Base-by-base conservation (phyloP, 2,329 filamentous ascomycete genomes). In the Tolypocladium endophyticum region DNA sequence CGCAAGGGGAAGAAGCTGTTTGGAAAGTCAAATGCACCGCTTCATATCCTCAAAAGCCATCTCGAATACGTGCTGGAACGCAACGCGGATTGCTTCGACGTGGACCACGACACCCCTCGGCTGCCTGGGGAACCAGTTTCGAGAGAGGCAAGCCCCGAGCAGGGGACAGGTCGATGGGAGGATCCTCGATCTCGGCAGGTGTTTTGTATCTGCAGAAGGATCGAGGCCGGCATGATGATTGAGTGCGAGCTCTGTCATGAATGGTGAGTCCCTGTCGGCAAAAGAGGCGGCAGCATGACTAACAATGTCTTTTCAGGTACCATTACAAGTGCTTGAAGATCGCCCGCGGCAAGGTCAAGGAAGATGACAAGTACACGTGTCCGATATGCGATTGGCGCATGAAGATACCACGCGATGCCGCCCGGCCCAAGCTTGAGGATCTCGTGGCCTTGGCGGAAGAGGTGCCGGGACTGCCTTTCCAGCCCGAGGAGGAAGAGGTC, bases 221-320 rank as follows among this genome's bases (percentile, higher is more conserved):
- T 91, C 8, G 94, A 99, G 74, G 92, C 93, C 43, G 94, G 94
- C 57, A 95, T 97, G 88, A 99, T 99, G 94, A 97, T 99, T 67
- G 94, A 99, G 74, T 99, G 94, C 72, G 94, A 97, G 72, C 81
- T 97, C 45, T 99, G 94, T 74, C 93, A 97, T 69, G 94, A 99
- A 77, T 99, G 94, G 94, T 92, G 73, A 78, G 86, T 78, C n/a
- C n/a, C 20, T 1, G 33, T 4, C 30, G 20, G 20, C 20, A 8
- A 23, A 35, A 2, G 50, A 12, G 20, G 30, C 28, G 20, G n/a
- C 20, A 11, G 16, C 11, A 35, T 35, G 18, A 20, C 50, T 54
- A 54, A 54, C 25, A 16, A 8, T 23, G 12, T 54, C 50, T 12
- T 33, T 18, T 11, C 62, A 92, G 89, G 89, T 99, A 99, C 70